Base-by-base conservation (phyloP, 2,329 filamentous ascomycete genomes). In the Colletotrichum cuscutae region DNA sequence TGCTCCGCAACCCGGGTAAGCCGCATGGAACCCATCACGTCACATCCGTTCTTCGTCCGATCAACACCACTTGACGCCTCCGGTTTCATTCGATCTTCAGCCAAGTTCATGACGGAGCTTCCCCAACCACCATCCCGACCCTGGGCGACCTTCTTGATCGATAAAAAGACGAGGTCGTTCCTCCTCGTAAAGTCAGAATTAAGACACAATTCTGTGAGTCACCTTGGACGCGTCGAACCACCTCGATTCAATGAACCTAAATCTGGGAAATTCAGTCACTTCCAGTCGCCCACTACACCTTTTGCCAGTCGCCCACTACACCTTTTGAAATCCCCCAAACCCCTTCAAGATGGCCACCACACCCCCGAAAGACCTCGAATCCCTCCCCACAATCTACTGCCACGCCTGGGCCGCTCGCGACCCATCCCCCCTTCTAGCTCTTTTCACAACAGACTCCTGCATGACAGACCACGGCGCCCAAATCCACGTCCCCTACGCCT, bases 391-490 rank as follows among this genome's bases (percentile, higher is more conserved):
- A 30, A 30, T 68, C 58, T 68, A 68, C 32, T 69, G 59, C 46
- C 42, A 22, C 15, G 70, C 65, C 32, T 69, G 65, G 70, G 66
- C 65, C 11, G 24, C 49, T 9, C 65, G 65, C 28, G 65, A 72
- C 52, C 69, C 69, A 1, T 1, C 19, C 8, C n/a, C 52, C 15
- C 65, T 72, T 19, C 46, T 70, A 7, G 59, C 59, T 11, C 65
- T 72, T 22, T 72, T 72, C 60, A 9, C 65, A 4, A 11, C 19
- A n/a, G 60, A 70, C 65, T 49, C 65, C n/a, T 26, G 57, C 1
- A 72, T 72, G 70, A 72, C 70, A 12, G 65, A 72, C 46, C 70
- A 72, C 65, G 65, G 66, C 6, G 70, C 65, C 8, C 70, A 70
- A 8, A 65, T 69, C 19, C 70, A 70, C 46, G 32, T 65, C 13